Conservation (phyloP, 768 basidiomycete genomes). For the Naganishia onofrii region DNA sequence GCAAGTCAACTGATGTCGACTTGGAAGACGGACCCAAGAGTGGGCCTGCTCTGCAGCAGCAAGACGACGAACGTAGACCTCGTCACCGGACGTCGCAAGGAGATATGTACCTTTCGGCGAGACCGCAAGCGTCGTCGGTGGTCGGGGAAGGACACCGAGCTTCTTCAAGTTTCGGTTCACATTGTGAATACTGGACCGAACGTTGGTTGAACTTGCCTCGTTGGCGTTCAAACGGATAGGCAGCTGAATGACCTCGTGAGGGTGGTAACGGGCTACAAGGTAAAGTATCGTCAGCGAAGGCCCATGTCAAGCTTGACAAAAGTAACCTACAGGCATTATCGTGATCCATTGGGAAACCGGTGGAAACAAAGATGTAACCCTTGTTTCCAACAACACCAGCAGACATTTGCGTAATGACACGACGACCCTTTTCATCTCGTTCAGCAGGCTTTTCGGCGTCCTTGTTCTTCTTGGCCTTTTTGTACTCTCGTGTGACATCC, state of each 20-base stretch:
- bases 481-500: slow-evolving; percentile 19
- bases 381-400: slow-evolving; percentile 21
- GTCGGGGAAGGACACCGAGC: slow-evolving; percentile 20
- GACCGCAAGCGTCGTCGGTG: slow-evolving; percentile 63
- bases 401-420: slow-evolving; percentile 22
- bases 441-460: slow-evolving; percentile 20
- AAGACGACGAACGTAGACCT: slow-evolving; percentile 23
- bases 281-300: not conserved
- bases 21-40: slow-evolving; percentile 20
- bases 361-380: slow-evolving; percentile 7
- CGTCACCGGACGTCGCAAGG: slow-evolving; percentile 59
- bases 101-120: slow-evolving; percentile 77
- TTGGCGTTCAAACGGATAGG: slow-evolving; percentile 21
- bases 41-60: slow-evolving; percentile 2
- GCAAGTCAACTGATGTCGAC: slow-evolving; percentile 61
- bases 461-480: slow-evolving; percentile 31
- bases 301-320: not conserved
- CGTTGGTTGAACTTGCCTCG: slow-evolving; percentile 18
- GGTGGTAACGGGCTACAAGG: slow-evolving; percentile 3
- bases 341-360: slow-evolving; percentile 1
- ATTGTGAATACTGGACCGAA: slow-evolving; percentile 17
- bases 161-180: slow-evolving; percentile 19
- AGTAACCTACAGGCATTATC: not conserved
- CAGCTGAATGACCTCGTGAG: slow-evolving; percentile 17
- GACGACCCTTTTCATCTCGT: slow-evolving; percentile 20